Evolutionary conservation across 1,284 basidiomycete genomes (phyloP).

Genomic region (Microbotryum silenes-acaulis): DNA sequence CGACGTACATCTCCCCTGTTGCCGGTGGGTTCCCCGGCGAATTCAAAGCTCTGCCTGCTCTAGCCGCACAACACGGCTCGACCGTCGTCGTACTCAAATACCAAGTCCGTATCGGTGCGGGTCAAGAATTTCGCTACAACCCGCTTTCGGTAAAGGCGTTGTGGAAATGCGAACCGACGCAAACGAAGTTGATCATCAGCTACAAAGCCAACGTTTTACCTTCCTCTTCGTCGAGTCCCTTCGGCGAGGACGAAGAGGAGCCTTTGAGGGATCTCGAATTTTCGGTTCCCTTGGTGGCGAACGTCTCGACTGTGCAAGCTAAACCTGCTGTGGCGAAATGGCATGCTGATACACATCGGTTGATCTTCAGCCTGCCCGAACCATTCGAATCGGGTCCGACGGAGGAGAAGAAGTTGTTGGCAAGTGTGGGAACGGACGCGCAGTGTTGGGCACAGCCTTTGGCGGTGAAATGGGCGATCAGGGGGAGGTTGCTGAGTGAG

Average conservation of each 20-base stretch:
- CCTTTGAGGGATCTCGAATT: slow-evolving; percentile 40
- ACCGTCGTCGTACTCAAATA: slow-evolving; percentile 47
- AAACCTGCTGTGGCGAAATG: slow-evolving; percentile 46
- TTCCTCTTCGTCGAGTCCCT: neutral
- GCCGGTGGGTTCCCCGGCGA: slow-evolving; percentile 43
- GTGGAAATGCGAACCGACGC: slow-evolving; percentile 47
- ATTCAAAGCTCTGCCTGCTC: slow-evolving; percentile 44
- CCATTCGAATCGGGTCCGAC: slow-evolving; percentile 23
- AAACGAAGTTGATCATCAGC: slow-evolving; percentile 48
- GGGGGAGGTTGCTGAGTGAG: slow-evolving; percentile 41
- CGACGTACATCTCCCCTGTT: slow-evolving; percentile 44
- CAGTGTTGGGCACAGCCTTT: slow-evolving; percentile 37
- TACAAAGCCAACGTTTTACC: slow-evolving; percentile 40
- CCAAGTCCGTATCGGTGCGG: slow-evolving; percentile 44
- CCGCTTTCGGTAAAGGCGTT: slow-evolving; percentile 46
- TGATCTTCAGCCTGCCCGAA: slow-evolving; percentile 43
- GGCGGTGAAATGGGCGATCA: slow-evolving; percentile 43
- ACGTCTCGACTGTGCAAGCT: slow-evolving; percentile 46
- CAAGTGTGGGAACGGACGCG: slow-evolving; percentile 43
- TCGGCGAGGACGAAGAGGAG: slow-evolving; percentile 24
- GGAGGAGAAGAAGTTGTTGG: slow-evolving; percentile 38
- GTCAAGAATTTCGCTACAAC: slow-evolving; percentile 37
- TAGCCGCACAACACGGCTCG: slow-evolving; percentile 32
- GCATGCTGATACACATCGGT: slow-evolving; percentile 38
- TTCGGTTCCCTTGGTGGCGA: slow-evolving; percentile 40